A percentile compares a stretch with the other conserved stretches of the same genome.
phyloP scores from a whole-genome alignment of 2,329 filamentous ascomycete species.

The Fusarium secorum region DNA sequence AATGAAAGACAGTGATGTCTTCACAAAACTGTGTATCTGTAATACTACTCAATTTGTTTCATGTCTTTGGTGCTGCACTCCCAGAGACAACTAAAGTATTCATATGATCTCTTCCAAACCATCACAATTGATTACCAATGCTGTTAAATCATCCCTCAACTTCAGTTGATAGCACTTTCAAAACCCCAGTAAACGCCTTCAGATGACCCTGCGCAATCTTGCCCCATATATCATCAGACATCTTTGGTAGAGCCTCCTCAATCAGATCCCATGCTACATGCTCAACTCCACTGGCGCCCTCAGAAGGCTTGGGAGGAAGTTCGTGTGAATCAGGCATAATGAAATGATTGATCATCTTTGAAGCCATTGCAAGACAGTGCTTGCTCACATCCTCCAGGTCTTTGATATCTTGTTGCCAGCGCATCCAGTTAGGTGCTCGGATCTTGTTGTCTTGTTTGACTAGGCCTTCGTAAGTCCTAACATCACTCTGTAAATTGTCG shows the following conservation, averaged over 20 bases:
- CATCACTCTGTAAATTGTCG: slow-evolving; percentile 28
- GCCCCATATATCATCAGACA: slow-evolving; percentile 45
- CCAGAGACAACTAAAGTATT: neutral
- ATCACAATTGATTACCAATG: neutral
- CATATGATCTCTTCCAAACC: neutral
- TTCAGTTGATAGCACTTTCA: slow-evolving; percentile 33
- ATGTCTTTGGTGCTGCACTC: neutral
- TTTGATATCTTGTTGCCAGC: slow-evolving; percentile 47
- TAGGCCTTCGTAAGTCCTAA: slow-evolving; percentile 38
- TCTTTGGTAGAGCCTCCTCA: slow-evolving; percentile 35
- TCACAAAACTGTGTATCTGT: neutral
- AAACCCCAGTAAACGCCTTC: slow-evolving; percentile 36
- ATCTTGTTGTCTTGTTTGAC: slow-evolving; percentile 27
- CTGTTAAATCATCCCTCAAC: neutral
- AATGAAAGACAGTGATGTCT: neutral
- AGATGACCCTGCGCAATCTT: slow-evolving; percentile 41
- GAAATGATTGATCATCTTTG: slow-evolving; percentile 37
- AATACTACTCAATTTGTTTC: neutral
- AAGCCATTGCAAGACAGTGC: slow-evolving; percentile 36
- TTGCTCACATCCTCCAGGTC: slow-evolving; percentile 44
- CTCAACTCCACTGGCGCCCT: slow-evolving; percentile 40
- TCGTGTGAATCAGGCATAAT: slow-evolving; percentile 39
- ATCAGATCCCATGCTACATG: slow-evolving; percentile 48
- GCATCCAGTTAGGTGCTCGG: slow-evolving; percentile 41
- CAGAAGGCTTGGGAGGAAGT: neutral